Conservation (phyloP, 805 yeast genomes). For the Metschnikowia sp. region DNA sequence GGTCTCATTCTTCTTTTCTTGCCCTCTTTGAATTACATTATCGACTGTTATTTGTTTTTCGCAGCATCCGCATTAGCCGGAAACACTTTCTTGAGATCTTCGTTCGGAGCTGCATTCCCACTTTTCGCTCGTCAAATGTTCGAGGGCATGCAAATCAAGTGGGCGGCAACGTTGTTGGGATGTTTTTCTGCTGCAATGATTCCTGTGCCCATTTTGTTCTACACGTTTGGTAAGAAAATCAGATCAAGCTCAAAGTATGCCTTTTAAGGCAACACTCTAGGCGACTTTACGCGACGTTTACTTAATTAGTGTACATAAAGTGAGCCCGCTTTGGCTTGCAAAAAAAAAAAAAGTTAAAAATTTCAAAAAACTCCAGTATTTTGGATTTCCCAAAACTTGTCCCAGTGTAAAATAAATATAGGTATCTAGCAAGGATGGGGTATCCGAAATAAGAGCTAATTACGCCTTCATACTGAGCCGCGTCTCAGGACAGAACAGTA, state of each 20-base stretch:
- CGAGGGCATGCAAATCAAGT: constrained; percentile 60
- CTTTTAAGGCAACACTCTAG: constrained; percentile 4
- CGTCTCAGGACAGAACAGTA: too few relatives aligned
- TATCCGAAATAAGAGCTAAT: too few relatives aligned
- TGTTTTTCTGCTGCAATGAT: constrained; percentile 52
- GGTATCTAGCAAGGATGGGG: too few relatives aligned
- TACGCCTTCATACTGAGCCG: too few relatives aligned
- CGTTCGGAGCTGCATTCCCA: constrained; percentile 64
- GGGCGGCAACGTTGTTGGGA: constrained; percentile 77
- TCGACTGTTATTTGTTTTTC: constrained; percentile 64
- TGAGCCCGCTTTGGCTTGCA: too few relatives aligned
- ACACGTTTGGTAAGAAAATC: constrained; percentile 42
- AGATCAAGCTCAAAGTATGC: constrained; percentile 54
- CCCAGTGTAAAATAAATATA: background rate
- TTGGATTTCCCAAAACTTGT: background rate
- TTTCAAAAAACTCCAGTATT: too few relatives aligned
- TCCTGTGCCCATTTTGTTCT: constrained; percentile 69
- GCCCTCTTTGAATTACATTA: constrained; percentile 64
- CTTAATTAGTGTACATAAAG: too few relatives aligned
- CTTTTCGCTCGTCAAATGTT: constrained; percentile 73
- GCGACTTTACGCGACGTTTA: too few relatives aligned
- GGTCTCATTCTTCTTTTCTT: constrained; percentile 59
- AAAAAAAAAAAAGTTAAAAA: too few relatives aligned
- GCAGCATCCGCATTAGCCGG: constrained; percentile 57
- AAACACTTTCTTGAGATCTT: constrained; percentile 66